Percentiles rank a stretch among this genome's conserved stretches.
These are phyloP conservation scores for Crithidia sp. DNA, from an alignment of 208 protist genomes.

Conservation along the genomic window DNA sequence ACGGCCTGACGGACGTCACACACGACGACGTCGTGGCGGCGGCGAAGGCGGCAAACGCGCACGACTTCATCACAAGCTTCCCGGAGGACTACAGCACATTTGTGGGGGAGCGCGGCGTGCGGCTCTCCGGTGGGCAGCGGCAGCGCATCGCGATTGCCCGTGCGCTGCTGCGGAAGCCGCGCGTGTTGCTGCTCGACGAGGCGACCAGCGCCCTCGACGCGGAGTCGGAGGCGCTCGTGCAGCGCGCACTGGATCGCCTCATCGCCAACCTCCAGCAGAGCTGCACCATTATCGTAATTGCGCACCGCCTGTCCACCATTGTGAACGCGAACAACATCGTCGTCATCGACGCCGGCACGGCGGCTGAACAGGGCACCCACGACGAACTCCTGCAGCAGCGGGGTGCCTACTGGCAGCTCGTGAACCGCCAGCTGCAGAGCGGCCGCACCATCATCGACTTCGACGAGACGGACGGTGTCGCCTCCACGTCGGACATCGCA, in stretches of 20 bases:
- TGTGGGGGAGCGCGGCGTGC: slow-evolving; percentile 69
- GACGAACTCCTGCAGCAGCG: slow-evolving; percentile 44
- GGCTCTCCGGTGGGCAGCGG: slow-evolving; percentile 93
- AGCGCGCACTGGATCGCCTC: slow-evolving; percentile 77
- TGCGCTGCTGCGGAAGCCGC: slow-evolving; percentile 85
- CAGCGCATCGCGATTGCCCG: slow-evolving; percentile 95
- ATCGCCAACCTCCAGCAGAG: slow-evolving; percentile 49
- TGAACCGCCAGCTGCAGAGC: slow-evolving; percentile 44
- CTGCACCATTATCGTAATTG: slow-evolving; percentile 74
- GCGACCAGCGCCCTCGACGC: slow-evolving; percentile 83
- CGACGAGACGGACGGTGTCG: slow-evolving; percentile 24
- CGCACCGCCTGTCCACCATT: slow-evolving; percentile 71
- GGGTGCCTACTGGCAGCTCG: slow-evolving; percentile 42
- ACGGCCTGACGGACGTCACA: slow-evolving; percentile 41
- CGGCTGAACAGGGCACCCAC: slow-evolving; percentile 61
- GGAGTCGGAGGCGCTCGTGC: slow-evolving; percentile 90
- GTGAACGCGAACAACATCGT: slow-evolving; percentile 59
- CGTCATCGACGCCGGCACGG: slow-evolving; percentile 52
- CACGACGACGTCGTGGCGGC: slow-evolving; percentile 46
- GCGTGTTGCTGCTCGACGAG: slow-evolving; percentile 94
- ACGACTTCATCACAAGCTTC: slow-evolving; percentile 55
- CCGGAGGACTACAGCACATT: slow-evolving; percentile 52
- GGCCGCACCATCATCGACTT: slow-evolving; percentile 49
- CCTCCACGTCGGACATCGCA: slow-evolving; percentile 6
- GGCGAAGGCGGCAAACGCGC: slow-evolving; percentile 54